Percentiles rank a stretch among this genome's conserved stretches.
phyloP scores from a whole-genome alignment of 2,329 filamentous ascomycete species.

The Penicillium polonicum region DNA sequence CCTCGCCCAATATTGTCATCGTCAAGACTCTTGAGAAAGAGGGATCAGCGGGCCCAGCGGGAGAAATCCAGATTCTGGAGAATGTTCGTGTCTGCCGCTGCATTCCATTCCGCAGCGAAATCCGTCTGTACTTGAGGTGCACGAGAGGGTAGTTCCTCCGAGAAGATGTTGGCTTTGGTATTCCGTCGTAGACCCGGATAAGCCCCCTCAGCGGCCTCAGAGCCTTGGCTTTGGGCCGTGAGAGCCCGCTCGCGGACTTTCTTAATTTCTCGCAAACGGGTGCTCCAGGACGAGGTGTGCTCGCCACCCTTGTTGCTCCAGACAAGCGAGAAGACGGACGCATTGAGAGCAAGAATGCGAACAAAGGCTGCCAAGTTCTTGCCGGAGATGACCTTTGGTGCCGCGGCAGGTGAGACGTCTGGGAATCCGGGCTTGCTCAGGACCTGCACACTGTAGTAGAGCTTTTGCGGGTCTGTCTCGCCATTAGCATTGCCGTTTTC shows the following conservation, averaged over 20 bases:
- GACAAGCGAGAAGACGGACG: constrained; percentile 89
- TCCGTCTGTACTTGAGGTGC: constrained; percentile 34
- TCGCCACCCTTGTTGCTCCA: constrained; percentile 75
- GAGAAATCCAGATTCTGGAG: constrained; percentile 45
- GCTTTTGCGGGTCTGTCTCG: constrained; percentile 35
- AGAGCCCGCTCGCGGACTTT: constrained; percentile 65
- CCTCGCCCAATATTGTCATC: neutral
- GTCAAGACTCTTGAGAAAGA: neutral
- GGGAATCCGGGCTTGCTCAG: constrained; percentile 87
- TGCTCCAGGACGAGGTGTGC: constrained; percentile 85
- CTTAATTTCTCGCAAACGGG: constrained; percentile 80
- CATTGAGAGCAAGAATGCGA: constrained; percentile 84
- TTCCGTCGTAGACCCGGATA: constrained; percentile 36
- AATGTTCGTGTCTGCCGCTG: constrained; percentile 38
- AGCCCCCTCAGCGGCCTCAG: constrained; percentile 33
- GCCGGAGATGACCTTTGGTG: constrained; percentile 84
- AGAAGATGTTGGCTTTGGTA: constrained; percentile 41
- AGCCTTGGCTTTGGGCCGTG: constrained; percentile 28
- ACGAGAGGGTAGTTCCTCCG: constrained; percentile 37
- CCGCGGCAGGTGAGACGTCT: constrained; percentile 83
- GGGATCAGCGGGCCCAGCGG: constrained; percentile 40
- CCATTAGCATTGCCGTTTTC: constrained; percentile 40
- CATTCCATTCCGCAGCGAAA: constrained; percentile 39
- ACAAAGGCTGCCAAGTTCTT: constrained; percentile 81
- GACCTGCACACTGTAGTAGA: constrained; percentile 86